These are phyloP conservation scores for Reutealis trisperma DNA, from an alignment of 345 rosid species.

Conservation along the genomic window DNA sequence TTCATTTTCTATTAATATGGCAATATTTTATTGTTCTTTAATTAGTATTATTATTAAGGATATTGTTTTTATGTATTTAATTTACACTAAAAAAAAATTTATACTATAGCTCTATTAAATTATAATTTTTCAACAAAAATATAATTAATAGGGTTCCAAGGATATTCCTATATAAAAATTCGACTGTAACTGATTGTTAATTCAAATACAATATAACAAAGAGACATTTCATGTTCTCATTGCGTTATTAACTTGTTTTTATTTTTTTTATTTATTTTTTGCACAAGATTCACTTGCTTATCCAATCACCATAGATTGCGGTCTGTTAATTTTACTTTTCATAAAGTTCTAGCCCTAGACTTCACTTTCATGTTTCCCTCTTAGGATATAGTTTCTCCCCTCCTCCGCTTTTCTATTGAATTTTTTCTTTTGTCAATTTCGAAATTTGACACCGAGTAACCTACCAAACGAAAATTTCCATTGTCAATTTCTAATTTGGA, in stretches of 20 bases:
- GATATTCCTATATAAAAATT: no score
- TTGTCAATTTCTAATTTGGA: background rate
- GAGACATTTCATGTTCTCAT: background rate
- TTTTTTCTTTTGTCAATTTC: background rate
- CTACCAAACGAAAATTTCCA: background rate
- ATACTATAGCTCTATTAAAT: no score
- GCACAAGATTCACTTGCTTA: background rate
- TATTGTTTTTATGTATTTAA: no score
- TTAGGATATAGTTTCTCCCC: background rate
- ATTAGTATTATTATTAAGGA: no score
- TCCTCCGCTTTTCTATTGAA: background rate
- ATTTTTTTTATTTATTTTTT: background rate
- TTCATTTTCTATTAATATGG: no score
- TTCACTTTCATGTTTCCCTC: constrained; percentile 25
- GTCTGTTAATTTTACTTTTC: constrained; percentile 23
- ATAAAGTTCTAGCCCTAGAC: constrained; percentile 27
- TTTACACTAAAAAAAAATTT: no score
- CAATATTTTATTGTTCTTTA: no score
- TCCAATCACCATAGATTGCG: constrained; percentile 38
- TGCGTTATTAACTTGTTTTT: background rate
- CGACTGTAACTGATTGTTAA: background rate
- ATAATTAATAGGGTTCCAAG: no score
- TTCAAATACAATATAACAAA: background rate
- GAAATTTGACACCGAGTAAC: background rate
- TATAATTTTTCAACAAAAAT: no score